phyloP scores from a whole-genome alignment of 257 asterid species.

The Osmanthus fragrans region DNA sequence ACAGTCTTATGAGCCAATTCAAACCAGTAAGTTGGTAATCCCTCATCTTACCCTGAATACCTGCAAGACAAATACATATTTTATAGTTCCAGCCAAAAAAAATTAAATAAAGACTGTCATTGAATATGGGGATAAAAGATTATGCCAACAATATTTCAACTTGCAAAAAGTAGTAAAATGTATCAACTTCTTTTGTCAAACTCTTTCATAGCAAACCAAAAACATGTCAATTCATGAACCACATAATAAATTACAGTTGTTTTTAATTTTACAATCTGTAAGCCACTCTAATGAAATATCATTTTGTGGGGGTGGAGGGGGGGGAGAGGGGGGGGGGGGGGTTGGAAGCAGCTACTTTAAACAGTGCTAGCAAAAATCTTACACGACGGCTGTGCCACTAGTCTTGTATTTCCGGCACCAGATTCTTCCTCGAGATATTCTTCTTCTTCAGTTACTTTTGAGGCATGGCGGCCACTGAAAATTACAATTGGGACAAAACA shows the following conservation, averaged over 20 bases:
- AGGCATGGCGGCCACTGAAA: constrained; percentile 97
- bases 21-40: constrained; percentile 99
- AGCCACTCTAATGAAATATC: constrained; percentile 2
- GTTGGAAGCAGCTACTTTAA: neutral
- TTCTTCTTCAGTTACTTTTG: constrained; percentile 96
- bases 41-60: constrained; percentile 99
- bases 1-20: constrained; percentile 91
- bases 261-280: neutral
- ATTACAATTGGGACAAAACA: constrained; percentile 13
- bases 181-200: neutral
- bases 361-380: constrained; percentile 33
- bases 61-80: constrained; percentile 36
- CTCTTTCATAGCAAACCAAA: neutral
- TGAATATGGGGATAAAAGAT: neutral
- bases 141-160: neutral
- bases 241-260: neutral
- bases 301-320: no score
- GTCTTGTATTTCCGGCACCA: constrained; percentile 84
- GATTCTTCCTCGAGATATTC: constrained; percentile 92
- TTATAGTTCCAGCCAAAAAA: constrained; percentile 7
- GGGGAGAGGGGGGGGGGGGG: no score
- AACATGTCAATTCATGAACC: neutral
- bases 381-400: constrained; percentile 93
- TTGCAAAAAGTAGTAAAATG: neutral
- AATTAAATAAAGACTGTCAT: neutral